phyloP scores from a whole-genome alignment of 2,329 filamentous ascomycete species.

The Stachybotrys echinatus region DNA sequence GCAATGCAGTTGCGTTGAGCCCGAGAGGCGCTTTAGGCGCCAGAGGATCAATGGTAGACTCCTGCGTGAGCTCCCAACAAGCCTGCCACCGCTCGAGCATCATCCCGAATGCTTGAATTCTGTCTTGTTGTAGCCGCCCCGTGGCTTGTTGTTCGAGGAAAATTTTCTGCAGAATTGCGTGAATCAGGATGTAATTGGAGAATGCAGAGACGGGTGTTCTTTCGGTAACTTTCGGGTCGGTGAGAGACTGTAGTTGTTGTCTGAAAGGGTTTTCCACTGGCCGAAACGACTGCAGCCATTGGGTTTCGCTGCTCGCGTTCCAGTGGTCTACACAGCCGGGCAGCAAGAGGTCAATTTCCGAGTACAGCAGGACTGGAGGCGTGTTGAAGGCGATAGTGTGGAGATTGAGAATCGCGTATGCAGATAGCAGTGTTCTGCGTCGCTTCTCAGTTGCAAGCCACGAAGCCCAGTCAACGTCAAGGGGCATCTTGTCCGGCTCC shows the following conservation, averaged over 20 bases:
- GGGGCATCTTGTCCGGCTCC: background rate
- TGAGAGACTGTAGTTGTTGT: background rate
- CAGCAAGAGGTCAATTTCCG: background rate
- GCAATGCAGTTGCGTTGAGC: constrained; percentile 41
- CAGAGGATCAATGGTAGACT: constrained; percentile 6
- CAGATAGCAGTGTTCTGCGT: background rate
- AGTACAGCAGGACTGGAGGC: background rate
- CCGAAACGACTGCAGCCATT: background rate
- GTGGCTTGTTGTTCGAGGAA: background rate
- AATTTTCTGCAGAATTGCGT: background rate
- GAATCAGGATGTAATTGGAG: background rate
- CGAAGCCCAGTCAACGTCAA: background rate
- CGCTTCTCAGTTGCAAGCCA: background rate
- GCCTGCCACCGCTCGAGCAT: constrained; percentile 2
- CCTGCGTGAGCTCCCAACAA: constrained; percentile 3
- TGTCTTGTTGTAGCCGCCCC: background rate
- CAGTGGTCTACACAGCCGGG: background rate
- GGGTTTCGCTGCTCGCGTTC: background rate
- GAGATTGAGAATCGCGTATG: background rate
- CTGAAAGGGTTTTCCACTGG: background rate
- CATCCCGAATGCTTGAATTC: background rate
- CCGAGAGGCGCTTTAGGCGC: constrained; percentile 52
- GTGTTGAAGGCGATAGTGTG: background rate
- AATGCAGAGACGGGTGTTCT: background rate
- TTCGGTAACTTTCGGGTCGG: background rate